Evolutionary conservation across 352 stramenopile genomes (phyloP), one percentile per base, ranked within the genome.

Genomic region (Phytophthora sansomeana): DNA sequence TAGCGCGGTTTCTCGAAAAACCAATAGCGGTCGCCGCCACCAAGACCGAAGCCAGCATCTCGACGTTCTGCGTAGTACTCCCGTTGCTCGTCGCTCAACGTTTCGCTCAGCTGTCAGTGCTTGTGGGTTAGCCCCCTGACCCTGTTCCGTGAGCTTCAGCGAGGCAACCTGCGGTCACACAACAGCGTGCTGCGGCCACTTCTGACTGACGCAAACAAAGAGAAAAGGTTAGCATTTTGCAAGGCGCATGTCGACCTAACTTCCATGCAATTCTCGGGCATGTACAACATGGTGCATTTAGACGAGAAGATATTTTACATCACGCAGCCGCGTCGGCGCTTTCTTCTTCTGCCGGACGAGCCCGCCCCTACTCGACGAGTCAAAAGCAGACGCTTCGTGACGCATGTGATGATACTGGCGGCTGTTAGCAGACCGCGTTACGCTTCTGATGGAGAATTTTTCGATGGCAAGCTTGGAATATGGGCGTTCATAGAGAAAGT

Each of bases 31-130:
- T 16, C 33, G 33, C 8, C 3, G 8, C 11, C 33, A 39, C 4
- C 39, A 46, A 16, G 39, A 46, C 39, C 39, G n/a, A 10, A 46
- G 39, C 39, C 39, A 46, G 39, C 39, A 46, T 4, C 39, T 46
- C 24, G 4, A 46, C 13, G 13, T 26, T 10, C 39, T 46, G 39
- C 39, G 39, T 10, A 46, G n/a, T 16, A 46, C 39, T 24, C 39
- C 39, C 21, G 39, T 46, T n/a, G 24, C 21, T n/a, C 39, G 39
- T 16, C n/a, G 39, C 13, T 46, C 39, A 13, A 46, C 39, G 16
- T 24, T 46, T 46, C 16, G 16, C 6, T 10, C 39, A 46, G 39
- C 39, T 26, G 39, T 16, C 9, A 16, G 24, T 5, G 39, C 39
- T 4, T 46, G 39, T 46, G 6, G 39, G 13, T 3, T 46, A 26